A percentile compares a stretch with the other conserved stretches of the same genome.
These are phyloP conservation scores for Claviceps arundinis DNA, from an alignment of 2,329 filamentous ascomycete species.

Conservation along the genomic window DNA sequence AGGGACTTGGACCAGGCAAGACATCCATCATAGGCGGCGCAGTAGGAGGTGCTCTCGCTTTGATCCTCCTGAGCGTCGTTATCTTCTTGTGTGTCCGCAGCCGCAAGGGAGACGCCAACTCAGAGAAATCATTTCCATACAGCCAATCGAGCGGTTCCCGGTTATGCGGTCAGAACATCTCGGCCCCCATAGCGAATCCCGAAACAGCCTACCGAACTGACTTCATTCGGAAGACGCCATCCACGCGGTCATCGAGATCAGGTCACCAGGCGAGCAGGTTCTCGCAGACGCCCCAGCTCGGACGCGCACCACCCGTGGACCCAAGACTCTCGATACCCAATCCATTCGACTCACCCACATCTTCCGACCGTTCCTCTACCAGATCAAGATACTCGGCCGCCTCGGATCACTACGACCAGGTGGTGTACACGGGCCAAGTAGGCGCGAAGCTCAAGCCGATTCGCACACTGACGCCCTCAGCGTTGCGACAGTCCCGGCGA, in stretches of 20 bases:
- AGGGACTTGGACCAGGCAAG: conserved; percentile 17
- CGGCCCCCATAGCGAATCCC: conserved; percentile 37
- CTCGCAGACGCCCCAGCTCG: neutral
- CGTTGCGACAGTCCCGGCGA: conserved; percentile 13
- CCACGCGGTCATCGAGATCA: conserved; percentile 7
- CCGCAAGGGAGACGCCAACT: conserved; percentile 7
- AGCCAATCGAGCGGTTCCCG: conserved; percentile 9
- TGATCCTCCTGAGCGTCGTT: conserved; percentile 26
- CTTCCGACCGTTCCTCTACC: conserved; percentile 11
- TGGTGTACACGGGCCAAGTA: conserved; percentile 15
- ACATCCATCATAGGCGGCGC: conserved; percentile 33
- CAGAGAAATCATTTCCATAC: conserved; percentile 11
- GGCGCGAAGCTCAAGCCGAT: conserved; percentile 21
- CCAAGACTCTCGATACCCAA: conserved; percentile 21
- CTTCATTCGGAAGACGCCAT: conserved; percentile 32
- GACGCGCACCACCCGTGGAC: neutral
- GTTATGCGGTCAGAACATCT: conserved; percentile 35
- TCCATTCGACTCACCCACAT: conserved; percentile 21
- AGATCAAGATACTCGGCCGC: conserved; percentile 9
- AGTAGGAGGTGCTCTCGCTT: conserved; percentile 30
- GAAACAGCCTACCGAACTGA: conserved; percentile 33
- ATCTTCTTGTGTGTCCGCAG: conserved; percentile 27
- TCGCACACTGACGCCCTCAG: conserved; percentile 22
- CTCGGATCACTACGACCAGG: conserved; percentile 14
- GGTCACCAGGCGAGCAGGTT: neutral